Percentiles rank a stretch among this genome's conserved stretches.
Evolutionary conservation across 75 land plant species (phyloP).

Genomic region (Chamaecyparis obtusa): DNA sequence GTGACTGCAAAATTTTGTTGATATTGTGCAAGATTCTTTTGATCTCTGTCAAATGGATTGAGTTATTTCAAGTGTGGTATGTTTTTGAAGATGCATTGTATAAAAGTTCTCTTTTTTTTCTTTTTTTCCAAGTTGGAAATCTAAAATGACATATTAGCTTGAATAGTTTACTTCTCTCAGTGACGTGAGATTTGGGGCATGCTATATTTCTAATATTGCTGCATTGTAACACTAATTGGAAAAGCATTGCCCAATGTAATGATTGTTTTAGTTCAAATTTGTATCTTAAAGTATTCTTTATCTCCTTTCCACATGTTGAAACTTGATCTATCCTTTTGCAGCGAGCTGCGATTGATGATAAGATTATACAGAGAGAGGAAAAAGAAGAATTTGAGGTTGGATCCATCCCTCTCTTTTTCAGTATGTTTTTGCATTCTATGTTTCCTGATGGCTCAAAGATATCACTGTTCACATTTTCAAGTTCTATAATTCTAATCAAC

Average conservation of each 20-base stretch:
- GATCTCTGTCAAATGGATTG: not conserved
- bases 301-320: not conserved
- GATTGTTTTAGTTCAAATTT: not conserved
- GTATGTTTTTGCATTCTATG: not conserved
- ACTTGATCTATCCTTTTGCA: slow-evolving; percentile 20
- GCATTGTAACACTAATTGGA: not conserved
- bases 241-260: not conserved
- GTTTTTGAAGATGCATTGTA: not conserved
- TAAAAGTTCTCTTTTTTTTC: not conserved
- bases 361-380: slow-evolving; percentile 65
- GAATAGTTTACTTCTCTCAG: not conserved
- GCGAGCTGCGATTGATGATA: slow-evolving; percentile 71
- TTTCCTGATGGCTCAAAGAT: not conserved
- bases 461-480: not conserved
- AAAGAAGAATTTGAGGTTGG: slow-evolving; percentile 67
- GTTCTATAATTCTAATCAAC: not conserved
- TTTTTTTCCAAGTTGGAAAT: not conserved
- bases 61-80: not conserved
- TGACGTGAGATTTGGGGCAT: not conserved
- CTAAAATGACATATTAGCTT: not conserved
- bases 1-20: not conserved
- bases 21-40: not conserved
- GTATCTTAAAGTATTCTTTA: not conserved
- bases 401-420: not conserved
- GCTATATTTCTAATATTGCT: not conserved